phyloP scores from a whole-genome alignment of 371 early-diverging fungal species.

The Lichtheimia corymbifera region DNA sequence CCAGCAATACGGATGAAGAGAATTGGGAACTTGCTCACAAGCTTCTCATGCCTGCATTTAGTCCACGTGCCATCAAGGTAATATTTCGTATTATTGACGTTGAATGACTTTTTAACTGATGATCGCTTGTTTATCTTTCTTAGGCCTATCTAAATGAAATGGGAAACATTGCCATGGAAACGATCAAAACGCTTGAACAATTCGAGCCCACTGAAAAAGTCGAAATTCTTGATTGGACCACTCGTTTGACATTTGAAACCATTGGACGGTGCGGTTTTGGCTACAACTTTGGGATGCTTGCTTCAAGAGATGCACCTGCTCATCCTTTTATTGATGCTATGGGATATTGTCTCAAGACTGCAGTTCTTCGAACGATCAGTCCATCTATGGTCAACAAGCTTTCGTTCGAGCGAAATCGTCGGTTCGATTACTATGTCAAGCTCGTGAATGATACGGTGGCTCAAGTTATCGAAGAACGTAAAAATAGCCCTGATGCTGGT shows the following conservation, averaged over 20 bases:
- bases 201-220: slow-evolving; percentile 36
- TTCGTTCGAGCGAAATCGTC: slow-evolving; percentile 44
- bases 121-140: neutral
- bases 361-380: slow-evolving; percentile 24
- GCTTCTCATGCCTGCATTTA: slow-evolving; percentile 55
- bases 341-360: slow-evolving; percentile 37
- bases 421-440: slow-evolving; percentile 27
- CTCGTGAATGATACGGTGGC: slow-evolving; percentile 46
- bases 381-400: slow-evolving; percentile 43
- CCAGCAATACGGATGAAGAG: slow-evolving; percentile 38
- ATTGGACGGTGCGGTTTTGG: slow-evolving; percentile 65
- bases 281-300: slow-evolving; percentile 54
- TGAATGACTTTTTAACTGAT: neutral
- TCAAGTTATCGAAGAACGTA: slow-evolving; percentile 37
- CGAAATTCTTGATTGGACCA: slow-evolving; percentile 56
- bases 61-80: slow-evolving; percentile 38
- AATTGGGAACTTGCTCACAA: slow-evolving; percentile 56
- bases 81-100: neutral
- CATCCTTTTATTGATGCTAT: slow-evolving; percentile 60
- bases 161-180: slow-evolving; percentile 38
- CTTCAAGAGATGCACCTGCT: slow-evolving; percentile 30
- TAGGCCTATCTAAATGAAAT: slow-evolving; percentile 48
- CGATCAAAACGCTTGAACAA: slow-evolving; percentile 36
- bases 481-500: slow-evolving; percentile 34
- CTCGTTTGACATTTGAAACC: slow-evolving; percentile 56